Evolutionary conservation across 2,329 filamentous ascomycete genomes (phyloP), one percentile per base, ranked within the genome.

Genomic region (Fusarium chuoi): DNA sequence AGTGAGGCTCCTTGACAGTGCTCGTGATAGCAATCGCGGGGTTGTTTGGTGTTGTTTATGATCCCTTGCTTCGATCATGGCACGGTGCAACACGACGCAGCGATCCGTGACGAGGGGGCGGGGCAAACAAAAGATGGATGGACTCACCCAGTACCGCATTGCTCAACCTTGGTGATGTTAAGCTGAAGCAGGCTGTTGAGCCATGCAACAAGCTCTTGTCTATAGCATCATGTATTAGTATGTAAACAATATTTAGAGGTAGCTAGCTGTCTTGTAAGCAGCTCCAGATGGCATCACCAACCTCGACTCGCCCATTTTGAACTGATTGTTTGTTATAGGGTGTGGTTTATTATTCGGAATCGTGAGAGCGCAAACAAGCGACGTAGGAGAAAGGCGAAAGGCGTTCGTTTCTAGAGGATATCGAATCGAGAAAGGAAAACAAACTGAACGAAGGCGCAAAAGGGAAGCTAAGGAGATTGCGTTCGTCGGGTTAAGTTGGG

Each of bases 151-250:
- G 96, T 98, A 83, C 96, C 96, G 84, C 96, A 98, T 89, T 99
- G 96, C 87, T 99, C 96, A 83, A 99, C 94, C 86, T 98, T 98
- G 80, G 93, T 98, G 80, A 99, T 91, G 87, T 98, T 99, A 81
- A 99, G 92, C 87, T 98, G 95, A 58, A 99, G 91, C 73, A 99
- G 93, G 89, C 94, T 96, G 89, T 99, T 99, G 77, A 98, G 88
- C 96, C 96, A 99, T 86, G 92, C 90, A 78, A 99, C 89, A 78
- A 99, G 91, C 87, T 99, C 96, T 86, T 99, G 96, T 88, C 96
- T 98, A 79, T 62, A n/a, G 52, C 28, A n/a, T 26, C 18, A 38
- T 35, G n/a, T 33, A 73, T 79, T 54, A 79, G 79, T 36, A 62
- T 41, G 41, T 55, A 30, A 35, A 17, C 42, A 57, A 44, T 59